A percentile compares a stretch with the other conserved stretches of the same genome.
phyloP scores from a whole-genome alignment of 768 basidiomycete species.

The Leccinum truebloodii region DNA sequence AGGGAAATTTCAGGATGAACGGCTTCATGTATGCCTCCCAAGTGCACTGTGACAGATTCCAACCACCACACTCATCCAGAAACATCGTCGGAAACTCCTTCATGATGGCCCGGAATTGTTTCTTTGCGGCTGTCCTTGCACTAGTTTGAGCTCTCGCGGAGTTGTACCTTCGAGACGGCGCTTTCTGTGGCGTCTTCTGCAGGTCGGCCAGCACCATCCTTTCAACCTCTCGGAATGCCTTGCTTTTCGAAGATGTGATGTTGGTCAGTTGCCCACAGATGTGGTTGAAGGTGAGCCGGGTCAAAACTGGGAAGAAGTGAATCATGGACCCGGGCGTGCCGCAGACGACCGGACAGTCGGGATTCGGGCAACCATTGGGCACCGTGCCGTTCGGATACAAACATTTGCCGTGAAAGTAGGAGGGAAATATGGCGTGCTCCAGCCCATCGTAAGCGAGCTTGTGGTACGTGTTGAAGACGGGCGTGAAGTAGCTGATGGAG shows the following conservation, averaged over 20 bases:
- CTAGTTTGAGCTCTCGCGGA: slow-evolving; percentile 20
- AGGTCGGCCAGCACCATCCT: slow-evolving; percentile 41
- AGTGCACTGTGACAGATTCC: slow-evolving; percentile 48
- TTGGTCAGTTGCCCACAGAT: slow-evolving; percentile 37
- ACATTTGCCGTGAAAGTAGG: slow-evolving; percentile 80
- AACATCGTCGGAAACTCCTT: slow-evolving; percentile 32
- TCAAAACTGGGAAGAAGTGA: slow-evolving; percentile 59
- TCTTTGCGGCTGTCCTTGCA: slow-evolving; percentile 20
- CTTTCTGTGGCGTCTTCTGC: slow-evolving; percentile 13
- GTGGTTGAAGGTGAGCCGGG: slow-evolving; percentile 49
- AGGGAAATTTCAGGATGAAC: slow-evolving; percentile 67
- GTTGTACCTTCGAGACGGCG: slow-evolving; percentile 9
- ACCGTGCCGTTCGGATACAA: slow-evolving; percentile 50
- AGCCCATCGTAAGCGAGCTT: slow-evolving; percentile 44
- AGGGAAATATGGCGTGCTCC: slow-evolving; percentile 61
- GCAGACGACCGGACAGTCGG: slow-evolving; percentile 76
- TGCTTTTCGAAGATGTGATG: slow-evolving; percentile 39
- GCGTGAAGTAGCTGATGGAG: slow-evolving; percentile 42
- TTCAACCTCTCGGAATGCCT: slow-evolving; percentile 45
- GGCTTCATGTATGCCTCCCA: slow-evolving; percentile 63
- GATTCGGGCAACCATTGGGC: slow-evolving; percentile 74
- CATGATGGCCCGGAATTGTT: slow-evolving; percentile 37
- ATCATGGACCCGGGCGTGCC: slow-evolving; percentile 82
- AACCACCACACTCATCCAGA: slow-evolving; percentile 47
- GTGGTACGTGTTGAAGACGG: slow-evolving; percentile 49